Conservation (phyloP, 2,329 filamentous ascomycete genomes). For the Pseudogymnoascus sp. region DNA sequence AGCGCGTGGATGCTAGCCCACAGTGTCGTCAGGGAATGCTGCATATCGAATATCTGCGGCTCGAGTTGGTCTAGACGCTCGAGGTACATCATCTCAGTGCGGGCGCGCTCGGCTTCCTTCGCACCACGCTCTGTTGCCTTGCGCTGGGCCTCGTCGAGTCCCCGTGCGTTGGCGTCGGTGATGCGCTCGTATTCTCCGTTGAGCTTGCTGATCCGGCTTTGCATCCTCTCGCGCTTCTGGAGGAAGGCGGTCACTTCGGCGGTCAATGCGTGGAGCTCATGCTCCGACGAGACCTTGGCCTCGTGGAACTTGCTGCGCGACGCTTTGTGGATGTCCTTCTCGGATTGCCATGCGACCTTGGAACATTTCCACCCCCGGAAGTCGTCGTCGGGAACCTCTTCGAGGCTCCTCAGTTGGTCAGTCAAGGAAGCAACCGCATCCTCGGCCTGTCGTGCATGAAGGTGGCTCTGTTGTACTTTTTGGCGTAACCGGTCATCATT, state of each 20-base stretch:
- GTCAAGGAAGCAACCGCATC: slow-evolving; percentile 49
- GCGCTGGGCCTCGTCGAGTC: slow-evolving; percentile 33
- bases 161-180: slow-evolving; percentile 55
- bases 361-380: slow-evolving; percentile 40
- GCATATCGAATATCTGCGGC: slow-evolving; percentile 14
- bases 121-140: slow-evolving; percentile 24
- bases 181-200: slow-evolving; percentile 66
- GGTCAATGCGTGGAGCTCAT: slow-evolving; percentile 54
- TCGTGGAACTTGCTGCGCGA: slow-evolving; percentile 47
- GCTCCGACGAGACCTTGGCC: slow-evolving; percentile 54
- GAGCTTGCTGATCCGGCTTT: slow-evolving; percentile 62
- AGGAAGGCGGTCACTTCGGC: slow-evolving; percentile 56
- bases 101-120: slow-evolving; percentile 23
- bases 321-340: slow-evolving; percentile 38
- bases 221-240: slow-evolving; percentile 65
- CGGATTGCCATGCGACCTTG: slow-evolving; percentile 47
- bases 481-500: slow-evolving; percentile 70
- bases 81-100: slow-evolving; percentile 21
- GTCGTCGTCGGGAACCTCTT: slow-evolving; percentile 56
- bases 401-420: slow-evolving; percentile 55
- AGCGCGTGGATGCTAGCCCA: slow-evolving; percentile 13
- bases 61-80: slow-evolving; percentile 18
- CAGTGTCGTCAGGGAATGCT: slow-evolving; percentile 7
- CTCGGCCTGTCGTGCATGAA: slow-evolving; percentile 60
- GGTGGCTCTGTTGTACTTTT: slow-evolving; percentile 67